Evolutionary conservation across 1,284 basidiomycete species (phyloP), one percentile per base, ranked within the genome.

Genomic region (Xanthoconium separans): DNA sequence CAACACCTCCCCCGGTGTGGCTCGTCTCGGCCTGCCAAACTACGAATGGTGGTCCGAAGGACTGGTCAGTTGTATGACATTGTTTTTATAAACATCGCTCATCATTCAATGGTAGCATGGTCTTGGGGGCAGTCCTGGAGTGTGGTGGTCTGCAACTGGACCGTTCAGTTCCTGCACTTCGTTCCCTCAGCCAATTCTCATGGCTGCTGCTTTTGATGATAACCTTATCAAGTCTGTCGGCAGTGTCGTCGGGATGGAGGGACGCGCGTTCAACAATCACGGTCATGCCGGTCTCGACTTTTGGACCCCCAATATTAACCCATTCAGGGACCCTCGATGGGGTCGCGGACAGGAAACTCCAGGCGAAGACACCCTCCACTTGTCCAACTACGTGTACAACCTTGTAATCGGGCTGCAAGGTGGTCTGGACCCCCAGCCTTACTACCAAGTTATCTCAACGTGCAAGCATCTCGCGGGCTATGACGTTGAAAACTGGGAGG

Each of bases 121-220:
- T 24, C 76, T 83, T 13, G 80, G 80, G 3, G 15, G 16, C 0
- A 81, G 79, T 60, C 80, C 77, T 15, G 81, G 81, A 37, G 78
- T 81, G 4, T 71, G 66, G 7, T 84, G 82, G 59, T 72, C 79
- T 0, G 29, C 69, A 0, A 66, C 75, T 1, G 81, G 81, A 37
- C 61, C 77, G 31, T 84, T 81, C 64, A 80, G 78, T 59, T 77
- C 70, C 56, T 80, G 81, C 2, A 82, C 81, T 1, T 82, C 80
- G 3, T 83, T 84, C 67, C 81, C 81, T 4, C 73, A 91, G 66
- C 95, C 93, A 55, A 95, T 95, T 64, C 83, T 92, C 64, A 89
- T 95, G 85, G 89, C 91, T 65, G 91, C 93, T 54, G 90, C 93
- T 39, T 95, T 95, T 84, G 78, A 84, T 56, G 79, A 82, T 54